Conservation (phyloP, 371 early-diverging fungal species). For the Entomophthora muscae region DNA sequence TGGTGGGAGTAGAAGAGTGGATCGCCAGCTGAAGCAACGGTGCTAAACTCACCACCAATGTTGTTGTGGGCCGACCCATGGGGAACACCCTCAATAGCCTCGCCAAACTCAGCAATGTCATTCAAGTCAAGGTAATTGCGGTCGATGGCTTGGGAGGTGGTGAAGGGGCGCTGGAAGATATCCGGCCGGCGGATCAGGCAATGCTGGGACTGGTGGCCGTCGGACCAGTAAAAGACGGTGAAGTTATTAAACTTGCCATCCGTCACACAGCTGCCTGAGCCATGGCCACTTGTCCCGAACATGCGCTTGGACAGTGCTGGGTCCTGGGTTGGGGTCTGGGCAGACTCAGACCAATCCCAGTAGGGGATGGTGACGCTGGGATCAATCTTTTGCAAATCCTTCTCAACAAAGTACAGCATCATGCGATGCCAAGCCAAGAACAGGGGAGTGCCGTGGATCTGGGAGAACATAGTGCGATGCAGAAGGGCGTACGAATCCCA, state of each 20-base stretch:
- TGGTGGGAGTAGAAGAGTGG: conserved; percentile 4
- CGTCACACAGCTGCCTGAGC: not conserved
- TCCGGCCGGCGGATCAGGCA: not conserved
- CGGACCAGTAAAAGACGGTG: not conserved
- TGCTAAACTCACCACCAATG: conserved; percentile 18
- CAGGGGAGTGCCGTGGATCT: not conserved
- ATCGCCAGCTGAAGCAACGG: not conserved
- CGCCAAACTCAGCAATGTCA: not conserved
- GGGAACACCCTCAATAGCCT: conserved; percentile 21
- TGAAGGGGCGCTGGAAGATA: not conserved
- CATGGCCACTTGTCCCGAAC: not conserved
- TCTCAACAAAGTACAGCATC: not conserved
- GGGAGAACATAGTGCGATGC: not conserved
- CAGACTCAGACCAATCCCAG: conserved; percentile 3
- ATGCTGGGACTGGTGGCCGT: not conserved
- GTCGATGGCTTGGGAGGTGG: not conserved
- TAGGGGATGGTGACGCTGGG: not conserved
- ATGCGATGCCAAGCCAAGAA: conserved; percentile 7
- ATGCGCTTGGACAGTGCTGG: not conserved
- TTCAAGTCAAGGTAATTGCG: not conserved
- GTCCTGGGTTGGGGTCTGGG: not conserved
- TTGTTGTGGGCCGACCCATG: conserved; percentile 25
- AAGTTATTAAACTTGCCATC: not conserved
- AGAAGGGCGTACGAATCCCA: not conserved
- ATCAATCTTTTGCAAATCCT: not conserved